phyloP scores from a whole-genome alignment of 2,329 filamentous ascomycete genomes.

The Metarhizium anisopliae region DNA sequence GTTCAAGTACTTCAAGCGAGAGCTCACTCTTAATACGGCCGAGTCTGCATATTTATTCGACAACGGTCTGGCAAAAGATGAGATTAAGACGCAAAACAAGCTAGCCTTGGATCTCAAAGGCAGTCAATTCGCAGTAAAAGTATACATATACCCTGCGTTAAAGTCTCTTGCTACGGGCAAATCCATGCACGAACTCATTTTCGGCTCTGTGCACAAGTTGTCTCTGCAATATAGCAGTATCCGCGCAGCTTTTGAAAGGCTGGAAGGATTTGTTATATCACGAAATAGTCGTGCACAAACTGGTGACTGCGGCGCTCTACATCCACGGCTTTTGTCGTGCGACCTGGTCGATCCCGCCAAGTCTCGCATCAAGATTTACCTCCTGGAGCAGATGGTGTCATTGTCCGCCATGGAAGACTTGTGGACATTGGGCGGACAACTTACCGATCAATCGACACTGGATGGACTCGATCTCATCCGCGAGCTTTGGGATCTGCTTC shows the following conservation, averaged over 20 bases:
- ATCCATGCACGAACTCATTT: not conserved
- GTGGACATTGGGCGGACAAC: slow-evolving; percentile 1
- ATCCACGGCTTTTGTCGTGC: not conserved
- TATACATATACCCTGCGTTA: too few species aligned
- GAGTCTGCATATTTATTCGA: not conserved
- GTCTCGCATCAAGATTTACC: slow-evolving; percentile 3
- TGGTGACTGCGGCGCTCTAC: too few species aligned
- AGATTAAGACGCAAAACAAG: too few species aligned
- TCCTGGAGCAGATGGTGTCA: not conserved
- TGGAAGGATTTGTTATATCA: not conserved
- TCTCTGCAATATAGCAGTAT: too few species aligned
- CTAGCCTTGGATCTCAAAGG: too few species aligned
- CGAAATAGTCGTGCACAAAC: too few species aligned
- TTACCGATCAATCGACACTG: too few species aligned
- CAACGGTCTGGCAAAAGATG: too few species aligned
- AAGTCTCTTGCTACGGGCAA: not conserved
- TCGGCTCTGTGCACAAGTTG: not conserved
- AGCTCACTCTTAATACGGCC: too few species aligned
- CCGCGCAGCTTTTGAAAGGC: not conserved
- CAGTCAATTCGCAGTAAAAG: too few species aligned
- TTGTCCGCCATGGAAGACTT: slow-evolving; percentile 1
- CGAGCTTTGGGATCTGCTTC: too few species aligned
- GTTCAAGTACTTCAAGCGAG: not conserved
- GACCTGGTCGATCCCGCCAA: not conserved
- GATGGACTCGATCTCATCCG: too few species aligned